Conservation (phyloP, 352 stramenopile species). For the Phytophthora nicotianae region DNA sequence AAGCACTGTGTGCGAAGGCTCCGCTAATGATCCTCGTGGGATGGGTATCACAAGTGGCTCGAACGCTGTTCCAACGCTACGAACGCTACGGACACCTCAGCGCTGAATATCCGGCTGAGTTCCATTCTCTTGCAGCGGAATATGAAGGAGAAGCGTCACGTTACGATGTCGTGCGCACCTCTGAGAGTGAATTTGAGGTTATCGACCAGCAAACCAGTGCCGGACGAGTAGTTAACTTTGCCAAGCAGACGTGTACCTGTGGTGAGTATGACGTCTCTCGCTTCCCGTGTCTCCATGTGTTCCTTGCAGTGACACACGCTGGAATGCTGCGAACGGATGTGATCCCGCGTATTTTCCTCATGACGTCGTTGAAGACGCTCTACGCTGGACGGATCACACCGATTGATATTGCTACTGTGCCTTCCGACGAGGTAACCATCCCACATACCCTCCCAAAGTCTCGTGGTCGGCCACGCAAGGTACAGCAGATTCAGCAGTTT, state of each 20-base stretch:
- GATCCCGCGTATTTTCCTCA: constrained; percentile 82
- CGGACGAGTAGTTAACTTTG: constrained; percentile 77
- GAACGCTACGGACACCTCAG: constrained; percentile 76
- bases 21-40: constrained; percentile 82
- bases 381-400: constrained; percentile 75
- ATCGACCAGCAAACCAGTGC: constrained; percentile 68
- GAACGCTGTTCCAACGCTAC: constrained; percentile 74
- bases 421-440: constrained; percentile 58
- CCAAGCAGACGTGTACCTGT: constrained; percentile 75
- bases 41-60: constrained; percentile 82
- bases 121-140: constrained; percentile 61
- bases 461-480: constrained; percentile 69
- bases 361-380: constrained; percentile 76
- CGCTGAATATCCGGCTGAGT: constrained; percentile 79
- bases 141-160: constrained; percentile 66
- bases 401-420: constrained; percentile 81
- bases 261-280: constrained; percentile 75
- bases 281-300: constrained; percentile 84
- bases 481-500: constrained; percentile 84
- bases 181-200: constrained; percentile 78
- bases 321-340: constrained; percentile 70
- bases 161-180: constrained; percentile 71
- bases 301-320: constrained; percentile 67
- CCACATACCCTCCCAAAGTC: constrained; percentile 62
- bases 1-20: constrained; percentile 64